A percentile compares a stretch with the other conserved stretches of the same genome.
These are phyloP conservation scores for Colletotrichum siamense DNA, from an alignment of 2,329 filamentous ascomycete species.

Conservation along the genomic window DNA sequence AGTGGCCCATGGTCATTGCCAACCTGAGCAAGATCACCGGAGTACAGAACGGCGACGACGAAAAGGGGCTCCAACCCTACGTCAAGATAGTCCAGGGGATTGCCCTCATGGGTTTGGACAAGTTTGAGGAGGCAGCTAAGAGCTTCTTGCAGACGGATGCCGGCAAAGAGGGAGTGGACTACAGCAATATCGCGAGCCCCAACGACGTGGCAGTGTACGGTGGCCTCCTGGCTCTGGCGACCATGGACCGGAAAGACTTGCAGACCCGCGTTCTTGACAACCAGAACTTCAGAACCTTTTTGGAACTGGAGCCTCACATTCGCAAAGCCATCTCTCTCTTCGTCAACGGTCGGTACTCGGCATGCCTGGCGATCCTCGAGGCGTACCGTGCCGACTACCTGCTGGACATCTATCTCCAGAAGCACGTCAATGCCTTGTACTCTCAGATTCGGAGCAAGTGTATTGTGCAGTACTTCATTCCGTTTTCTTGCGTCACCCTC, in stretches of 20 bases:
- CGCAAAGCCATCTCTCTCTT: conserved; percentile 90
- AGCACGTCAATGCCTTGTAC: conserved; percentile 75
- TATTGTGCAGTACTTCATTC: conserved; percentile 90
- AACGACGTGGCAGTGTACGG: conserved; percentile 95
- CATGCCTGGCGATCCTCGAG: conserved; percentile 83
- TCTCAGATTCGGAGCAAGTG: conserved; percentile 83
- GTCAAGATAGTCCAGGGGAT: conserved; percentile 58
- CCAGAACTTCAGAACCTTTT: conserved; percentile 78
- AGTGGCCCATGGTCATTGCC: conserved; percentile 74
- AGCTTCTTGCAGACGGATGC: conserved; percentile 70
- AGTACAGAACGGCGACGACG: conserved; percentile 47
- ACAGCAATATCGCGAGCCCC: conserved; percentile 75
- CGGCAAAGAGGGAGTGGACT: conserved; percentile 44
- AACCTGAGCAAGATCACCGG: conserved; percentile 67
- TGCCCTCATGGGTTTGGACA: conserved; percentile 51
- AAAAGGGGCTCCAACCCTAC: conserved; percentile 57
- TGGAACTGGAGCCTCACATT: conserved; percentile 93
- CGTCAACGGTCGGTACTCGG: conserved; percentile 87
- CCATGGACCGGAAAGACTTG: conserved; percentile 81
- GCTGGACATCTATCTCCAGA: conserved; percentile 86
- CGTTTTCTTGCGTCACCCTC: conserved; percentile 87
- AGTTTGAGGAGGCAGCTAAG: conserved; percentile 68
- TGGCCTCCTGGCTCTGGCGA: conserved; percentile 86
- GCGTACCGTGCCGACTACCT: conserved; percentile 84
- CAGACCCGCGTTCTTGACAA: conserved; percentile 82